Conservation (phyloP, 2,329 filamentous ascomycete species). For the Zasmidium angulare region DNA sequence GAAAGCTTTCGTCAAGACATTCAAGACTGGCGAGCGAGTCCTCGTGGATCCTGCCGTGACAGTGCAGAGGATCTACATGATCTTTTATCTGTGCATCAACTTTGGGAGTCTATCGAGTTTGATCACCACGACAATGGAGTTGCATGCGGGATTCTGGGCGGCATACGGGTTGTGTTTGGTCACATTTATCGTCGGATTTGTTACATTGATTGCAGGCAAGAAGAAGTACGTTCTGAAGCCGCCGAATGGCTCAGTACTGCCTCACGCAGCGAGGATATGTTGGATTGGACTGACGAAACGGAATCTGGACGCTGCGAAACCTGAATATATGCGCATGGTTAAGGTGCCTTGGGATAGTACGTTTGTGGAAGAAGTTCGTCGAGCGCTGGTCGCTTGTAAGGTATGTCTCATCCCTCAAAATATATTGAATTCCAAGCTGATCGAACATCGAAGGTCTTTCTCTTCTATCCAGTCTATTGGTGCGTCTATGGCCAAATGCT, state of each 20-base stretch:
- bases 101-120: slow-evolving; percentile 60
- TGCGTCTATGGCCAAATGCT: slow-evolving; percentile 56
- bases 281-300: slow-evolving; percentile 51
- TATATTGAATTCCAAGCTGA: neutral
- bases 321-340: slow-evolving; percentile 60
- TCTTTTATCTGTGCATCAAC: slow-evolving; percentile 59
- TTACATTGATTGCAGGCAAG: slow-evolving; percentile 46
- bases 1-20: slow-evolving; percentile 38
- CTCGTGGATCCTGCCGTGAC: slow-evolving; percentile 48
- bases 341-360: slow-evolving; percentile 80
- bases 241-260: slow-evolving; percentile 69
- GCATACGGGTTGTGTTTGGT: slow-evolving; percentile 61
- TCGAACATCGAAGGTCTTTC: slow-evolving; percentile 52
- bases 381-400: slow-evolving; percentile 63
- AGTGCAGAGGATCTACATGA: slow-evolving; percentile 32
- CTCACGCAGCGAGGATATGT: slow-evolving; percentile 58
- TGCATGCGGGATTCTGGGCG: slow-evolving; percentile 63
- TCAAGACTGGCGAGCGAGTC: slow-evolving; percentile 43
- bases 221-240: slow-evolving; percentile 58
- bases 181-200: slow-evolving; percentile 62
- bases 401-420: too few species aligned
- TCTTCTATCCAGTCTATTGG: slow-evolving; percentile 55
- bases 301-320: slow-evolving; percentile 60
- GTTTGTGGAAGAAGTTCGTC: slow-evolving; percentile 74
- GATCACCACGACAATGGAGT: slow-evolving; percentile 59